These are phyloP conservation scores for Marchantia paleacea DNA, from an alignment of 225 moss, liverwort and hornwort genomes.

Conservation along the genomic window DNA sequence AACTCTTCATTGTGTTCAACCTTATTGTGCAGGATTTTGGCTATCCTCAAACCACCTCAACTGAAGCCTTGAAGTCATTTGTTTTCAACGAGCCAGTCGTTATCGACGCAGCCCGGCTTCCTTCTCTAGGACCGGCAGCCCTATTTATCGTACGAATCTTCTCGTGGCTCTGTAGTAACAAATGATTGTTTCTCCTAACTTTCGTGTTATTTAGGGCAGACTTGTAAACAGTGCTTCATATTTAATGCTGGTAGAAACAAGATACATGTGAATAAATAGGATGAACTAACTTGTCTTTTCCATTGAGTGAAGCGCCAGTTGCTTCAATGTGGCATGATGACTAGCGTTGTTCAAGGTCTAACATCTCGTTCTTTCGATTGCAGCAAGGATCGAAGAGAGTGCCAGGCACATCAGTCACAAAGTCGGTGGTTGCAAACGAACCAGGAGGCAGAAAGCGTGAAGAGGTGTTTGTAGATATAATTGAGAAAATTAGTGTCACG, in stretches of 20 bases:
- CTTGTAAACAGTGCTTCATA: no score
- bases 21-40: constrained; percentile 81
- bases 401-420: constrained; percentile 93
- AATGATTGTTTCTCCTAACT: no score
- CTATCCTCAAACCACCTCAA: constrained; percentile 95
- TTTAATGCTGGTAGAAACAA: no score
- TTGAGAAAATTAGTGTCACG: constrained; percentile 98
- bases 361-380: background rate
- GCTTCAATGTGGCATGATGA: no score
- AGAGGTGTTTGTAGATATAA: constrained; percentile 98
- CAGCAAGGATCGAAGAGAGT: constrained; percentile 98
- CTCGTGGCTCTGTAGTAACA: background rate
- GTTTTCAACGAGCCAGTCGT: constrained; percentile 99
- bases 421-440: constrained; percentile 90
- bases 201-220: no score
- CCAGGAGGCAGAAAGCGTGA: constrained; percentile 85
- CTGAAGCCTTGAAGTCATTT: constrained; percentile 92
- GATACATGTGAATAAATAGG: no score
- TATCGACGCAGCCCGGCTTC: constrained; percentile 87
- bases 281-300: no score
- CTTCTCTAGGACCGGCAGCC: constrained; percentile 91
- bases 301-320: no score
- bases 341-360: constrained; percentile 4
- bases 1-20: background rate
- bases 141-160: constrained; percentile 76